Evolutionary conservation across 768 basidiomycete genomes (phyloP).

Genomic region (Boletus pseudopeckii): DNA sequence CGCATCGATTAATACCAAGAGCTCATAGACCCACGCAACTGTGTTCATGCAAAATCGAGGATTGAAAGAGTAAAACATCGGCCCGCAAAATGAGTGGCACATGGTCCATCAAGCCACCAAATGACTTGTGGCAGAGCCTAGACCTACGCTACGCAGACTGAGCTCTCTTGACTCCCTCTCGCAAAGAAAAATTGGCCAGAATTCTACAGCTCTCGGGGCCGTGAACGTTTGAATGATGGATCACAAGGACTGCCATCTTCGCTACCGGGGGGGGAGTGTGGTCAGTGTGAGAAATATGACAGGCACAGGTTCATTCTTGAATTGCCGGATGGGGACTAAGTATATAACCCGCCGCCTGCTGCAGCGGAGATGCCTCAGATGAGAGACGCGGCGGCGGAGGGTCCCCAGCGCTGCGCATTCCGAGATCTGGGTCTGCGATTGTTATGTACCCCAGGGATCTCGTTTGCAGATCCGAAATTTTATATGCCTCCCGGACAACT

Average conservation of each 20-base stretch:
- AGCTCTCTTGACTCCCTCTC: background rate
- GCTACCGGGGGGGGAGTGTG: no score
- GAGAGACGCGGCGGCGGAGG: constrained; percentile 7
- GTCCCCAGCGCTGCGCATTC: constrained; percentile 3
- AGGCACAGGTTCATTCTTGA: constrained; percentile 7
- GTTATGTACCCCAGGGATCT: constrained; percentile 10
- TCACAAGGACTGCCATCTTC: constrained; percentile 10
- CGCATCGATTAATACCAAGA: constrained; percentile 16
- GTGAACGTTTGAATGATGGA: constrained; percentile 8
- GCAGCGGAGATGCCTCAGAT: constrained; percentile 16
- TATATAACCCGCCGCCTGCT: constrained; percentile 9
- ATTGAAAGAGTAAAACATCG: background rate
- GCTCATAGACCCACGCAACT: constrained; percentile 4
- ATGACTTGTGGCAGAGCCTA: constrained; percentile 21
- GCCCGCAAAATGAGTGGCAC: constrained; percentile 6
- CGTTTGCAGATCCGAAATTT: constrained; percentile 18
- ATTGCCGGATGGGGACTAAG: constrained; percentile 9
- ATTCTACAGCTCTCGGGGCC: constrained; percentile 14
- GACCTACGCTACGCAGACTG: background rate
- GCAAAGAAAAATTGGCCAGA: background rate
- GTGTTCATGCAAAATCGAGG: background rate
- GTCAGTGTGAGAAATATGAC: constrained; percentile 11
- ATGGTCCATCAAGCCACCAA: constrained; percentile 28
- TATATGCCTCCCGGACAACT: background rate
- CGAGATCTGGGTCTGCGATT: constrained; percentile 19